Evolutionary conservation across 108 stramenopile genomes (phyloP).

Genomic region (Skeletonema costatum): DNA sequence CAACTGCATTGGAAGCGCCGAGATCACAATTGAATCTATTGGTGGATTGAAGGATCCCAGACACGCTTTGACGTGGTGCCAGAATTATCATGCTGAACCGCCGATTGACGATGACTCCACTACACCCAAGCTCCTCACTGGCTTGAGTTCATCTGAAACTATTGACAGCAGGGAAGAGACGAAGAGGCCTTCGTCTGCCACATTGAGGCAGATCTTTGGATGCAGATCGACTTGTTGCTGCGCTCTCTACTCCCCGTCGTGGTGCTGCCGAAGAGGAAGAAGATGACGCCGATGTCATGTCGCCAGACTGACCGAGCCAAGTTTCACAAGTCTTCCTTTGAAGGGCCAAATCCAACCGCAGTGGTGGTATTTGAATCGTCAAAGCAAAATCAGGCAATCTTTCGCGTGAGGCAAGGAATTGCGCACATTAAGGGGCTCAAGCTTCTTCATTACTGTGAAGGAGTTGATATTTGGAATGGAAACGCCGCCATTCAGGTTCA

Average conservation of each 20-base stretch:
- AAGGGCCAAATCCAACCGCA: slow-evolving; percentile 38
- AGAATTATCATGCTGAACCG: slow-evolving; percentile 30
- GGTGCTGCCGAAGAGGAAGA: slow-evolving; percentile 32
- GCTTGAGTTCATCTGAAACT: slow-evolving; percentile 4
- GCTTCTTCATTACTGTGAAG: slow-evolving; percentile 57
- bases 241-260: slow-evolving; percentile 1
- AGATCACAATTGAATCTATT: slow-evolving; percentile 65
- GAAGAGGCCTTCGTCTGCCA: slow-evolving; percentile 24
- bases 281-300: slow-evolving; percentile 1
- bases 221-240: slow-evolving; percentile 2
- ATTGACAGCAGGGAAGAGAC: neutral
- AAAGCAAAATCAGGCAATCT: slow-evolving; percentile 61
- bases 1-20: slow-evolving; percentile 27
- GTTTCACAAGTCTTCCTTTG: slow-evolving; percentile 17
- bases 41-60: slow-evolving; percentile 37
- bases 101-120: neutral
- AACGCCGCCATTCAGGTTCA: slow-evolving; percentile 85
- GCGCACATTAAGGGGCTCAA: slow-evolving; percentile 51
- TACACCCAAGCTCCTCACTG: neutral
- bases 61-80: slow-evolving; percentile 25
- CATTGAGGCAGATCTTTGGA: slow-evolving; percentile 27
- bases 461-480: slow-evolving; percentile 86
- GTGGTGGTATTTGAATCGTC: slow-evolving; percentile 56
- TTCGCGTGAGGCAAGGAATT: slow-evolving; percentile 68
- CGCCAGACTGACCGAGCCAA: slow-evolving; percentile 11